Evolutionary conservation across 73 alveolate genomes (phyloP), one percentile per base, ranked within the genome.

Genomic region (Blepharisma stoltei): DNA sequence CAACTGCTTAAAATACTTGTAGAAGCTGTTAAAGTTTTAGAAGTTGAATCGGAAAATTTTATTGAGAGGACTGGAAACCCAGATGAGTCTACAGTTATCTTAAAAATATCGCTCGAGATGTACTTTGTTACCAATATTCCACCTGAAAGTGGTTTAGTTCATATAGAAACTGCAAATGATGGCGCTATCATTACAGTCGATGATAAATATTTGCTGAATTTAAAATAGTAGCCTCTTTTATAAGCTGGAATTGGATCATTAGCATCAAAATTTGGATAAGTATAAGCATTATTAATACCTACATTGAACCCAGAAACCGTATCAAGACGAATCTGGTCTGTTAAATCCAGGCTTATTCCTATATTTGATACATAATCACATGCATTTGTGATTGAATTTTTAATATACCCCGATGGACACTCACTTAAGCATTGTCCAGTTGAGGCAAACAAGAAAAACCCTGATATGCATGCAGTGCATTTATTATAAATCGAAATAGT

Each of bases 191-290:
- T 5, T 2, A 60, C 46, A 60, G 0, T 9, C 47, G 46, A 20
- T n/a, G 49, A 20, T 14, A 18, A 60, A 47, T 9, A 25, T n/a
- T n/a, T 38, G 14, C 46, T 18, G 23, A 8, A 60, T 60, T 38
- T 60, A 25, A 60, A 60, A 5, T 60, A 60, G 23, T 60, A 60
- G 18, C 73, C 73, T 60, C 73, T 60, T 8, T 8, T 18, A 60
- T 60, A n/a, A 60, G 73, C 73, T 18, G 73, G 46, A 20, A 60
- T 20, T 8, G 73, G 73, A 25, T 60, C 73, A 60, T 25, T 25
- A 0, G 49, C 11, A 25, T 60, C 73, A 60, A 14, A 60, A 20
- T n/a, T 60, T 25, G 73, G 73, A 25, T 60, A 60, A 60, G 23
- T 14, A 25, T n/a, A 8, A 8, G 5, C 14, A 25, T 14, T 60